These are phyloP conservation scores for Pichia sp. DNA, from an alignment of 1,139 yeast genomes.

Conservation along the genomic window DNA sequence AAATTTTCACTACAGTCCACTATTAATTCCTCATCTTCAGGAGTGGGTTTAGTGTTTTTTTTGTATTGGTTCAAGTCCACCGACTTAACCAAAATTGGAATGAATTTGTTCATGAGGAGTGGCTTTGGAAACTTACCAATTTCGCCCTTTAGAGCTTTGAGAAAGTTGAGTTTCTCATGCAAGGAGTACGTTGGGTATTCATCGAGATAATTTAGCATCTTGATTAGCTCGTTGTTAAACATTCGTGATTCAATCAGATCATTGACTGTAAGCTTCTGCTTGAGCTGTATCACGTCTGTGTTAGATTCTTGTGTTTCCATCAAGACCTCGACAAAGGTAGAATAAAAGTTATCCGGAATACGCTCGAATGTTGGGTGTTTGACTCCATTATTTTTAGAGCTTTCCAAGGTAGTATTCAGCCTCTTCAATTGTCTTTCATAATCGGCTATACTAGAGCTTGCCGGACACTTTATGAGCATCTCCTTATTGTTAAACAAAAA, in stretches of 20 bases:
- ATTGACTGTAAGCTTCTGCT: constrained; percentile 41
- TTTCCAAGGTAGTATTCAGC: constrained; percentile 17
- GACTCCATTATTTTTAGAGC: constrained; percentile 2
- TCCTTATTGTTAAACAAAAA: constrained; percentile 46
- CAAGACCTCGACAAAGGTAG: constrained; percentile 19
- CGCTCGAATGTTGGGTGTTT: constrained; percentile 23
- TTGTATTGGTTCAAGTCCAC: constrained; percentile 22
- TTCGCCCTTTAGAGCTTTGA: constrained; percentile 55
- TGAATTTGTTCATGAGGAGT: constrained; percentile 62
- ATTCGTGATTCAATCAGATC: constrained; percentile 47
- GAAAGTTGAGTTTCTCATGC: constrained; percentile 62
- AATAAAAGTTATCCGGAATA: constrained; percentile 25
- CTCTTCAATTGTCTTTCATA: constrained; percentile 24
- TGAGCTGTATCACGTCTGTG: constrained; percentile 34
- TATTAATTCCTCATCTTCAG: constrained; percentile 41
- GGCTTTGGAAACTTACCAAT: constrained; percentile 64
- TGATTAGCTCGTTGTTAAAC: constrained; percentile 76
- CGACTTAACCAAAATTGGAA: constrained; percentile 58
- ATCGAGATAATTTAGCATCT: constrained; percentile 77
- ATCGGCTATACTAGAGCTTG: constrained; percentile 27
- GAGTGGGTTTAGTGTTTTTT: constrained; percentile 26
- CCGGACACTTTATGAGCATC: constrained; percentile 34
- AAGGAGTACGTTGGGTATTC: constrained; percentile 71
- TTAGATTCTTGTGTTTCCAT: constrained; percentile 22
- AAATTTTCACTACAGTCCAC: constrained; percentile 51